Base-by-base conservation (phyloP, 2,329 filamentous ascomycete genomes). In the Immersiporthe knoxdaviesiana region DNA sequence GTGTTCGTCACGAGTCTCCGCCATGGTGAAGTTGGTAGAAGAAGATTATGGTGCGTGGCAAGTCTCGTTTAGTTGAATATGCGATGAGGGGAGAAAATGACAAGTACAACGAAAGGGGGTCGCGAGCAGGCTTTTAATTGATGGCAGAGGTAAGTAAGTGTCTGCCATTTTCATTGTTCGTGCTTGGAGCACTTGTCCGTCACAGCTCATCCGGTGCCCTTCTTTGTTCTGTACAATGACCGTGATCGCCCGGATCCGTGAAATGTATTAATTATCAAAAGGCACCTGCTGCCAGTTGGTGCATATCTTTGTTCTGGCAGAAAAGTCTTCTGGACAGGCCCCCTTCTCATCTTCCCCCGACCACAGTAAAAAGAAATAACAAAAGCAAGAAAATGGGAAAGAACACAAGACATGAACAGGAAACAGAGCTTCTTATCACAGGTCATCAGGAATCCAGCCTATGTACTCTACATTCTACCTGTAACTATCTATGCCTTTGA, bases 231-330 rank as follows among this genome's bases (percentile, higher is more conserved):
- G 32, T 32, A 18, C 56, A 21, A 21, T 7, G 7, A 59, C 56
- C 56, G n/a, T n/a, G n/a, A n/a, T n/a, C n/a, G n/a, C n/a, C 56
- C 56, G 56, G 56, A 59, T 59, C 56, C 32, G 56, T 59, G 32
- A 24, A 30, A 24, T n/a, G 32, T 21, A 59, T 24, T 24, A 18
- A n/a, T n/a, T n/a, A n/a, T 59, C 52, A 56, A 30, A 18, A 56
- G 21, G 52, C 52, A 30, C 24, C 52, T 56, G 14, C 52, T 56
- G 27, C 16, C 18, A 30, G 27, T 6, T 14, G 18, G 14, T 2
- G 52, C 12, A 56, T 2, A 27, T 30, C 52, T 18, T 32, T 56
- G 14, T 56, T 14, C 52, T 7, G 18, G 52, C 52, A 56, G 3
- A 56, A 32, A n/a, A n/a, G n/a, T n/a, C n/a, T n/a, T n/a, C n/a